phyloP scores from a whole-genome alignment of 208 protist species.

The Leishmania aethiopica region DNA sequence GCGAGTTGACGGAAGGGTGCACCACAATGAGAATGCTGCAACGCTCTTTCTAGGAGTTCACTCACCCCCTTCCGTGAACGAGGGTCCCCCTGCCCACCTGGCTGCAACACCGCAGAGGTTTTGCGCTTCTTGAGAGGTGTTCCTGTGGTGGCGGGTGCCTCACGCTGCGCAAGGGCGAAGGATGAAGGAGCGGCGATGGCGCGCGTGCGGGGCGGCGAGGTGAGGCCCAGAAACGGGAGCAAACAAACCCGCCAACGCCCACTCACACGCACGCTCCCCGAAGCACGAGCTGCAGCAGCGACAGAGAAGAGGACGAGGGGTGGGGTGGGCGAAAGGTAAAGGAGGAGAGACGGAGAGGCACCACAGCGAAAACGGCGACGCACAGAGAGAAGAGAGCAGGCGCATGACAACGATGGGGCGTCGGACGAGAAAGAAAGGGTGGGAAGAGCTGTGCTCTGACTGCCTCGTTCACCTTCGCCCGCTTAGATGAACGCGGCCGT shows the following conservation, averaged over 20 bases:
- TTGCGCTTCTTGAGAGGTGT: neutral
- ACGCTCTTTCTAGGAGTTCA: neutral
- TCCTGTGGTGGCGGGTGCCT: neutral
- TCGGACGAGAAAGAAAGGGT: neutral
- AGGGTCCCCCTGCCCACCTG: neutral
- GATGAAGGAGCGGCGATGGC: neutral
- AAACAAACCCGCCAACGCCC: neutral
- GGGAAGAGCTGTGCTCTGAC: neutral
- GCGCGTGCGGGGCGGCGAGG: neutral
- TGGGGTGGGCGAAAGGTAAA: neutral
- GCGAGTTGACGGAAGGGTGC: neutral
- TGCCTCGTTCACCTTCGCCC: too few species aligned
- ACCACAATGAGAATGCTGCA: neutral
- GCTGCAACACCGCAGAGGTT: neutral
- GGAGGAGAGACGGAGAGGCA: neutral
- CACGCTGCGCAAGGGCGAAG: neutral
- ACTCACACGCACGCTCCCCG: neutral
- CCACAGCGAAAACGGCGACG: neutral
- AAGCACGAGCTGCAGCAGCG: neutral
- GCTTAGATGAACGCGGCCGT: neutral
- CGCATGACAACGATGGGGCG: neutral
- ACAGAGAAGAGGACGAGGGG: neutral
- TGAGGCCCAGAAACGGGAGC: neutral
- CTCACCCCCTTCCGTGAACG: neutral
- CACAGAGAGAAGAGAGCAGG: neutral